Evolutionary conservation across 2,329 filamentous ascomycete genomes (phyloP).

Genomic region (Pyricularia sp.): DNA sequence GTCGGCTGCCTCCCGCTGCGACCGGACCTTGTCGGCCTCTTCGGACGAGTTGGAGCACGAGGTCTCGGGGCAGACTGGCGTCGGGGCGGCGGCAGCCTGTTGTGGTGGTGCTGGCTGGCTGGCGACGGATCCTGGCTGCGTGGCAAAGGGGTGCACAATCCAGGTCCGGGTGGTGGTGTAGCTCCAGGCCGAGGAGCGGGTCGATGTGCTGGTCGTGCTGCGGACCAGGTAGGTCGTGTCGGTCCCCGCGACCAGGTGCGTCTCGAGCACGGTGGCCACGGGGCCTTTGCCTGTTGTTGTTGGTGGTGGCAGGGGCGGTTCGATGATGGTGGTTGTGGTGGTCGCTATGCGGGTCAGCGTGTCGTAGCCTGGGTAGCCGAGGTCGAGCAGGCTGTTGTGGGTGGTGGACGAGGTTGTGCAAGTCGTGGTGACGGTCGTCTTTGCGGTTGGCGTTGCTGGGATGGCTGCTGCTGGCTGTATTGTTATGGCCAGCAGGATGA

Average conservation of each 20-base stretch:
- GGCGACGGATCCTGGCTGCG: not conserved
- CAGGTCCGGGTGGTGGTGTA: constrained; percentile 3
- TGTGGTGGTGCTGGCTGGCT: not conserved
- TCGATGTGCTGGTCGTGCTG: not conserved
- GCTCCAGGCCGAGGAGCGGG: not conserved
- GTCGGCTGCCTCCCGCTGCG: not conserved
- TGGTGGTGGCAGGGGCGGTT: not conserved
- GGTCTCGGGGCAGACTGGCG: not conserved
- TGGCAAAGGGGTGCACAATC: not conserved
- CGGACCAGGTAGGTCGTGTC: not conserved
- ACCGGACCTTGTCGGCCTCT: not conserved
- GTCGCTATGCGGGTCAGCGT: not conserved
- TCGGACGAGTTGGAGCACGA: not conserved
- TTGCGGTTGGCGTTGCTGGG: not conserved
- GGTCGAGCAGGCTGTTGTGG: not conserved
- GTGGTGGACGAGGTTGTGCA: not conserved
- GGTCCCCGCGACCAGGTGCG: not conserved
- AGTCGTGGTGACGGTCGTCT: not conserved
- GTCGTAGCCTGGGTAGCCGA: not conserved
- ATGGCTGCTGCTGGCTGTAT: not conserved
- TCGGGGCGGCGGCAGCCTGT: not conserved
- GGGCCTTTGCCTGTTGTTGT: not conserved
- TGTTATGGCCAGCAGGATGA: not conserved
- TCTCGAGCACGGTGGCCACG: constrained; percentile 1
- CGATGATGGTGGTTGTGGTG: not conserved